phyloP scores from a whole-genome alignment of 1,284 basidiomycete genomes.

The Apiotrichum akiyoshidainum region DNA sequence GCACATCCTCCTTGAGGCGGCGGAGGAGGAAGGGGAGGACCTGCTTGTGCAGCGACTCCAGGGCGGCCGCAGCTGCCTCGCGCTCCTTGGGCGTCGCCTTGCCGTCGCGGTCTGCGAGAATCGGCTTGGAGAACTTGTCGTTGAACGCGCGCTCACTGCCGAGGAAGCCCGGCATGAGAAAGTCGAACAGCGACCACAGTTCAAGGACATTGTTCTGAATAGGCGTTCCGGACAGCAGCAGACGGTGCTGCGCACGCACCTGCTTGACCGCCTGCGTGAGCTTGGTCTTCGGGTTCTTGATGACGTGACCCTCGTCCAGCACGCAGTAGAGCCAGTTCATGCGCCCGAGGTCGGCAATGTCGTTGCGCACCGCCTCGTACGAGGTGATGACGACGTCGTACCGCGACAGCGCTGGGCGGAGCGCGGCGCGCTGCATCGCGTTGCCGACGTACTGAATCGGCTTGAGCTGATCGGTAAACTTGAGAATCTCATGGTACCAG shows the following conservation, averaged over 20 bases:
- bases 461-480: conserved; percentile 74
- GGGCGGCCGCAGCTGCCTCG: conserved; percentile 90
- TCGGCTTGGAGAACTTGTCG: conserved; percentile 93
- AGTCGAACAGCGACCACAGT: conserved; percentile 98
- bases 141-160: conserved; percentile 94
- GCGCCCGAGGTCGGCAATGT: conserved; percentile 72
- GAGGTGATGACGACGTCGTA: conserved; percentile 93
- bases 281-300: conserved; percentile 98
- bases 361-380: conserved; percentile 96
- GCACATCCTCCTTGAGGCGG: conserved; percentile 94
- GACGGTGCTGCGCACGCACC: conserved; percentile 82
- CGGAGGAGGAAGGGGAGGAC: conserved; percentile 97
- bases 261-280: conserved; percentile 93
- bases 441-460: conserved; percentile 89
- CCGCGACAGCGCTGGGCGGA: conserved; percentile 64
- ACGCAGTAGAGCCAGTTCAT: conserved; percentile 94
- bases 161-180: conserved; percentile 98
- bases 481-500: conserved; percentile 96
- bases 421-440: conserved; percentile 73
- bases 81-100: conserved; percentile 81
- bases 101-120: conserved; percentile 89
- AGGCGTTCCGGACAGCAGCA: conserved; percentile 94
- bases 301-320: conserved; percentile 96
- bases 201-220: conserved; percentile 99
- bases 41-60: conserved; percentile 97